Conservation (phyloP, 257 asterid species). For the Ehretia macrophylla region DNA sequence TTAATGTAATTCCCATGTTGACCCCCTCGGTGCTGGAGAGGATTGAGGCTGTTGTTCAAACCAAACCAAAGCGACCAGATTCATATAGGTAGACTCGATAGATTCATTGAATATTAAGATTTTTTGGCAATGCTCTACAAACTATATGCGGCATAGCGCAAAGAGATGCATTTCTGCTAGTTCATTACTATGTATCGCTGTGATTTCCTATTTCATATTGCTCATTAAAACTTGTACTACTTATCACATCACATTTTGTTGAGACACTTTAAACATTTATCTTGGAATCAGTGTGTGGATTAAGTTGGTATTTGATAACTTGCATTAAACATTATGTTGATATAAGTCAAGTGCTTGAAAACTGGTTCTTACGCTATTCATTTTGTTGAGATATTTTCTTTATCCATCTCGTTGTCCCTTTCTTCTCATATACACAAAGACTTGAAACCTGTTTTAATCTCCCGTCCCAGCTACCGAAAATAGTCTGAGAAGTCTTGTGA, state of each 20-base stretch:
- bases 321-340: background rate
- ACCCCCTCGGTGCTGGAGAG: constrained; percentile 75
- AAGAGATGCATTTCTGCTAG: no score
- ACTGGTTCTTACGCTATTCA: background rate
- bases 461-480: no score
- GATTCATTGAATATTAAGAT: background rate
- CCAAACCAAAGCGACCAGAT: constrained; percentile 84
- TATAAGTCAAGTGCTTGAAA: background rate
- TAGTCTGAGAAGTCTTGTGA: no score
- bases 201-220: background rate
- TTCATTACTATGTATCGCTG: background rate
- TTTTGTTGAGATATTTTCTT: background rate
- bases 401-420: no score
- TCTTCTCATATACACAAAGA: no score
- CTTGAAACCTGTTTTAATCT: no score
- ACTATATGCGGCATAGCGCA: background rate
- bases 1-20: constrained; percentile 75
- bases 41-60: constrained; percentile 81
- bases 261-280: background rate
- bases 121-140: background rate
- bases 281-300: background rate
- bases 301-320: background rate
- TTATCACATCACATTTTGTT: background rate
- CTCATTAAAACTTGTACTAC: background rate
- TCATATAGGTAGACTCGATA: constrained; percentile 52